A percentile compares a stretch with the other conserved stretches of the same genome.
phyloP scores from a whole-genome alignment of 2,329 filamentous ascomycete genomes.

The Diaporthe sp. region DNA sequence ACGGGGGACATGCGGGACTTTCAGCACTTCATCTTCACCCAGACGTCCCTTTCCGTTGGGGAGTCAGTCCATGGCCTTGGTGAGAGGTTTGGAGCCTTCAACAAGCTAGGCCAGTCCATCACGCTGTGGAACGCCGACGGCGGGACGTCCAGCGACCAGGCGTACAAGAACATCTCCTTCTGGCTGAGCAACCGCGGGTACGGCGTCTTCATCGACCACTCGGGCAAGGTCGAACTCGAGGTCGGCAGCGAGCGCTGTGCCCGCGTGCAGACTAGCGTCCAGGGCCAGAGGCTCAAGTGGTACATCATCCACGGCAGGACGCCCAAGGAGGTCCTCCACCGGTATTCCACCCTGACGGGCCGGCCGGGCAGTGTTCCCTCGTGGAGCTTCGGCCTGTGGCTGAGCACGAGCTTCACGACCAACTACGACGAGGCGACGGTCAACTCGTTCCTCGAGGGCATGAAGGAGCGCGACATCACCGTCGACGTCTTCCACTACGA shows the following conservation, averaged over 20 bases:
- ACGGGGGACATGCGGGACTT: conserved; percentile 65
- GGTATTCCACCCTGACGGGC: conserved; percentile 77
- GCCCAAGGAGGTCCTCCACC: conserved; percentile 77
- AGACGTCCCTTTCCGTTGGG: conserved; percentile 66
- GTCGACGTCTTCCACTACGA: conserved; percentile 83
- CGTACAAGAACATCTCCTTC: conserved; percentile 80
- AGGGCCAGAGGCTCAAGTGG: conserved; percentile 79
- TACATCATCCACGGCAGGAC: conserved; percentile 79
- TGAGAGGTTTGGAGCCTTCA: conserved; percentile 81
- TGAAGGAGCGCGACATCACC: conserved; percentile 73
- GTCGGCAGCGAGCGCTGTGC: conserved; percentile 80
- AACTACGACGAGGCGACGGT: conserved; percentile 79
- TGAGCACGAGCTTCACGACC: conserved; percentile 82
- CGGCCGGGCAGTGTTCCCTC: conserved; percentile 73
- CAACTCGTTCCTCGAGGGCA: conserved; percentile 75
- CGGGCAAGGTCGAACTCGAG: conserved; percentile 78
- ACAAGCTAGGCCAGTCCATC: conserved; percentile 80
- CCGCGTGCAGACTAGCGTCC: conserved; percentile 76
- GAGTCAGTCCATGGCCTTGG: conserved; percentile 82
- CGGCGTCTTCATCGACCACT: conserved; percentile 80
- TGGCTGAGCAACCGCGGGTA: conserved; percentile 81
- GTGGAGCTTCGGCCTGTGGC: conserved; percentile 83
- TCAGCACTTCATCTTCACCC: conserved; percentile 68
- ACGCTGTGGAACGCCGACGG: conserved; percentile 74
- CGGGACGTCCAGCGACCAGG: conserved; percentile 77